A percentile compares a stretch with the other conserved stretches of the same genome.
Conservation (phyloP, 208 protist species). For the Trypanosoma conorhini region DNA sequence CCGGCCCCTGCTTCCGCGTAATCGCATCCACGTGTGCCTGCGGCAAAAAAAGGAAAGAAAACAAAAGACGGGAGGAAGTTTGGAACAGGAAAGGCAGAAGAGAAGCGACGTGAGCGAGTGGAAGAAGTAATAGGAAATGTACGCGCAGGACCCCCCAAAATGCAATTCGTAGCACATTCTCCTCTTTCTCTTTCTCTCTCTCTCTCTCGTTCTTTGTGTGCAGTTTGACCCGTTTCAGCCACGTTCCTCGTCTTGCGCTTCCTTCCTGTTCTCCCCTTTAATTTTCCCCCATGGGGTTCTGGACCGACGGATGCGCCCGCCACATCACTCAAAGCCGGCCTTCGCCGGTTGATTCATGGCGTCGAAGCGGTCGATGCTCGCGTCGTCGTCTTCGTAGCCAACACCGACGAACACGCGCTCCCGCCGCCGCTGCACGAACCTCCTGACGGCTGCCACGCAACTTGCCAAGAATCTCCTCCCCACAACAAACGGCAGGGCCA, state of each 20-base stretch:
- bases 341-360: slow-evolving; percentile 7
- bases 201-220: not conserved
- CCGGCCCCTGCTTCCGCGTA: too few relatives aligned
- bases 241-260: not conserved
- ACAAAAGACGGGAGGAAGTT: not conserved
- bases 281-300: not conserved
- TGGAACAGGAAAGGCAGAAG: too few relatives aligned
- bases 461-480: slow-evolving; percentile 8
- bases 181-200: not conserved
- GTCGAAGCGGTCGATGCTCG: slow-evolving; percentile 13
- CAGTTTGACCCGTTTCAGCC: too few relatives aligned
- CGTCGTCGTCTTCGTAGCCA: slow-evolving; percentile 28
- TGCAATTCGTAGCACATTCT: not conserved
- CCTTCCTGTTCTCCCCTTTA: not conserved
- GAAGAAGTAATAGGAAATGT: not conserved
- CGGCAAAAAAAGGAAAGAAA: not conserved
- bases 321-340: slow-evolving; percentile 9
- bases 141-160: not conserved
- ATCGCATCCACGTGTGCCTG: not conserved
- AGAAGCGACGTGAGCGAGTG: too few relatives aligned
- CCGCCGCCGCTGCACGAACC: not conserved
- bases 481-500: slow-evolving; percentile 41
- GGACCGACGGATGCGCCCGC: not conserved
- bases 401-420: slow-evolving; percentile 27
- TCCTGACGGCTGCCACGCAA: slow-evolving; percentile 2